These are phyloP conservation scores for Vararia minispora DNA, from an alignment of 768 basidiomycete species.

Conservation along the genomic window DNA sequence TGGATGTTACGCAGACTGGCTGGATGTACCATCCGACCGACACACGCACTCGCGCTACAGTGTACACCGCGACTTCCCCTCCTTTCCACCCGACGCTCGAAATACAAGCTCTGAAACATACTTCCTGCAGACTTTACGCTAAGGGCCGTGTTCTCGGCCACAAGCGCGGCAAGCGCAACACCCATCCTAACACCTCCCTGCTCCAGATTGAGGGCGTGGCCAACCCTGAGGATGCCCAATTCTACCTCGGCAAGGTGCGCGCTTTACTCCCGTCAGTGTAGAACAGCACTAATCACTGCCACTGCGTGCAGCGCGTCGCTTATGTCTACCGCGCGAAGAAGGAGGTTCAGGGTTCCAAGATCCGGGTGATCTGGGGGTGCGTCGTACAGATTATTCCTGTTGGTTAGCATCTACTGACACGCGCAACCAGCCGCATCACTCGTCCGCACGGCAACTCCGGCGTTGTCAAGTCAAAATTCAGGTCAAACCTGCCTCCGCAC, in stretches of 20 bases:
- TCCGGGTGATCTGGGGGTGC: conserved; percentile 98
- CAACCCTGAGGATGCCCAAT: conserved; percentile 87
- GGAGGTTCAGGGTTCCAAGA: conserved; percentile 87
- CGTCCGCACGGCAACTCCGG: conserved; percentile 91
- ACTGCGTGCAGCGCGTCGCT: conserved; percentile 67
- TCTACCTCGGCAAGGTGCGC: conserved; percentile 96
- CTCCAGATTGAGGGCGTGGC: conserved; percentile 96
- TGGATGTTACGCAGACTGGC: conserved; percentile 33
- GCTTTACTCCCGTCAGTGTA: not conserved
- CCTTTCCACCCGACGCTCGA: not conserved
- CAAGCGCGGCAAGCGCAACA: conserved; percentile 98
- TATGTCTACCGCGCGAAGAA: conserved; percentile 97
- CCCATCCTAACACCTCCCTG: conserved; percentile 90
- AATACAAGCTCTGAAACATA: conserved; percentile 9
- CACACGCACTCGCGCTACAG: not conserved
- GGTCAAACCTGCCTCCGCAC: conserved; percentile 87
- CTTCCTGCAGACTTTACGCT: conserved; percentile 67
- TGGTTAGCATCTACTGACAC: conserved; percentile 2
- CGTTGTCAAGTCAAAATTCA: conserved; percentile 96
- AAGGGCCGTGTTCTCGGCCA: conserved; percentile 97
- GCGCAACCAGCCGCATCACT: conserved; percentile 76
- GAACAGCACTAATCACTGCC: not conserved
- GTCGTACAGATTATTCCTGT: conserved; percentile 18
- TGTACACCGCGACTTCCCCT: conserved; percentile 3
- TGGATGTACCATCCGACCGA: conserved; percentile 18